These are phyloP conservation scores for Decorospora gaudefroyi DNA, from an alignment of 2,329 filamentous ascomycete genomes.

Conservation along the genomic window DNA sequence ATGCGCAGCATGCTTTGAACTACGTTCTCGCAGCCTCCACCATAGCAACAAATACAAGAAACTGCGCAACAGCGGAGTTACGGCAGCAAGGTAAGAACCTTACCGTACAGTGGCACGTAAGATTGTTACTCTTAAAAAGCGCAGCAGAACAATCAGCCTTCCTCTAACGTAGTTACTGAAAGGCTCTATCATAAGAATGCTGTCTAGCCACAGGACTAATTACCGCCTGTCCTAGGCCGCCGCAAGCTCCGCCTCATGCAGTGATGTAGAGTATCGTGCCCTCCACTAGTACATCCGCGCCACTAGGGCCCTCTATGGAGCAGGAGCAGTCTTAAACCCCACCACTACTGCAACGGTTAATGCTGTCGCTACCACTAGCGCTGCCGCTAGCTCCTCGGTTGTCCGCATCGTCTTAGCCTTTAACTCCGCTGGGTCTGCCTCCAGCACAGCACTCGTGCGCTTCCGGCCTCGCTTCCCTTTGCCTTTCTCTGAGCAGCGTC, in stretches of 20 bases:
- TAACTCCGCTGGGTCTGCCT: neutral
- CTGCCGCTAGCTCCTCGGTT: neutral
- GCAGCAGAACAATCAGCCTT: neutral
- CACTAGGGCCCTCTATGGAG: neutral
- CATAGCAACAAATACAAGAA: neutral
- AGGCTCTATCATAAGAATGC: neutral
- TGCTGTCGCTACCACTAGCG: neutral
- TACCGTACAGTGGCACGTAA: neutral
- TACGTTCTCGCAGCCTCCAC: neutral
- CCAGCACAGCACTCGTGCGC: neutral
- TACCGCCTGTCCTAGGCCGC: neutral
- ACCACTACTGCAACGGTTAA: neutral
- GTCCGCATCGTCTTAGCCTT: neutral
- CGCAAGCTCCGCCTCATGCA: neutral
- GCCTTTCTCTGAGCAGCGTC: conserved; percentile 22
- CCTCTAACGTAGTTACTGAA: neutral
- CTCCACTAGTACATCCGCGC: neutral
- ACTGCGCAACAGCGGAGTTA: conserved; percentile 1
- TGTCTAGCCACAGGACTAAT: too few species aligned
- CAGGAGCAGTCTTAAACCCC: neutral
- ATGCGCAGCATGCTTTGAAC: neutral
- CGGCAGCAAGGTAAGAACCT: neutral
- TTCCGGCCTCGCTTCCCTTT: neutral
- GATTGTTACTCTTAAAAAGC: neutral
- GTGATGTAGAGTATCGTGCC: too few species aligned